Conservation (phyloP, 1,284 basidiomycete species). For the Bothia castanella region DNA sequence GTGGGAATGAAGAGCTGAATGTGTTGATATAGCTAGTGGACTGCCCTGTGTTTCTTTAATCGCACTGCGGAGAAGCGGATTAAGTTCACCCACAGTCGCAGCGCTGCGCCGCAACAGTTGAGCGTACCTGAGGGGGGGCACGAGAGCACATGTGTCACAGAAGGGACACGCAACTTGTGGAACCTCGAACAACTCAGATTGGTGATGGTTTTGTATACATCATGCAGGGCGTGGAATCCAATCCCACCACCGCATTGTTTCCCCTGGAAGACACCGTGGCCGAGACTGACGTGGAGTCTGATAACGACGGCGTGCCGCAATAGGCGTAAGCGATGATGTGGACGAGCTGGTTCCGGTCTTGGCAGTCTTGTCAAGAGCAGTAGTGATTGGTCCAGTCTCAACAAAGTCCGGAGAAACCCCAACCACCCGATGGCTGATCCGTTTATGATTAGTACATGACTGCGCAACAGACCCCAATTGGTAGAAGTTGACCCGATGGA, state of each 20-base stretch:
- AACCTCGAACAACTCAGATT: background rate
- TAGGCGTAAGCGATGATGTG: background rate
- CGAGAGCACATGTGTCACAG: background rate
- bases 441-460: background rate
- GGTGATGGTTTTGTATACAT: background rate
- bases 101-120: no score
- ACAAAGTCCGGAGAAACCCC: background rate
- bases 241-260: background rate
- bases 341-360: background rate
- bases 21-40: constrained; percentile 1
- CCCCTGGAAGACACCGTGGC: background rate
- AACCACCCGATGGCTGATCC: background rate
- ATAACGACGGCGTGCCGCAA: background rate
- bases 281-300: background rate
- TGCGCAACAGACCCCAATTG: no score
- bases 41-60: constrained; percentile 11
- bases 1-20: constrained; percentile 2
- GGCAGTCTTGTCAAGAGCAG: background rate
- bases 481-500: no score
- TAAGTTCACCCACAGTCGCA: constrained; percentile 1
- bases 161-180: constrained; percentile 36
- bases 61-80: constrained; percentile 11
- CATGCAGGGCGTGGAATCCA: background rate
- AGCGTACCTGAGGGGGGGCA: background rate
- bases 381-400: background rate